Conservation (phyloP, 1,284 basidiomycete genomes). For the Naganishia sp. region DNA sequence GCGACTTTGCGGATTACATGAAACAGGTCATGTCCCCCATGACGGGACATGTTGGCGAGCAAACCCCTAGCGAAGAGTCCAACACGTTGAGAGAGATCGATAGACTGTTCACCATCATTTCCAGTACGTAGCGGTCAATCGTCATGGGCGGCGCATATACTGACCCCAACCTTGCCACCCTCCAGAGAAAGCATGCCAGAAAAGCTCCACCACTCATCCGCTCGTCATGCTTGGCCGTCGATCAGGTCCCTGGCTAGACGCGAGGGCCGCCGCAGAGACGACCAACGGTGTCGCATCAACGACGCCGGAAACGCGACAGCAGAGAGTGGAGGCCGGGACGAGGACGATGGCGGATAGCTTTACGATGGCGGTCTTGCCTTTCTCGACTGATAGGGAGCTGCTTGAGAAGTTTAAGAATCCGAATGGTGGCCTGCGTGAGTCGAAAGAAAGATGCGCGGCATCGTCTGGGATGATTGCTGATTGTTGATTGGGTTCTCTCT, state of each 20-base stretch:
- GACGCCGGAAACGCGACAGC: slow-evolving; percentile 33
- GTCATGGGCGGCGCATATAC: not conserved
- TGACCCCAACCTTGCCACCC: not conserved
- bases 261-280: slow-evolving; percentile 35
- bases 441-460: not conserved
- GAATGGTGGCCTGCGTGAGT: slow-evolving; percentile 51
- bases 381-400: slow-evolving; percentile 45
- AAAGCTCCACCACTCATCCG: slow-evolving; percentile 43
- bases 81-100: slow-evolving; percentile 49
- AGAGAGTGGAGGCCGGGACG: slow-evolving; percentile 40
- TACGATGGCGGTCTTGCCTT: slow-evolving; percentile 50
- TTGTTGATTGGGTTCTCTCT: not conserved
- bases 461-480: not conserved
- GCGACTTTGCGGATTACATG: slow-evolving; percentile 20
- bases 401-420: slow-evolving; percentile 52
- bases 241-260: slow-evolving; percentile 44
- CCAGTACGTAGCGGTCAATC: slow-evolving; percentile 39
- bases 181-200: slow-evolving; percentile 16
- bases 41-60: slow-evolving; percentile 16
- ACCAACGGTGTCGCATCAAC: slow-evolving; percentile 12
- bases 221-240: slow-evolving; percentile 48
- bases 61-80: slow-evolving; percentile 23
- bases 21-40: slow-evolving; percentile 26
- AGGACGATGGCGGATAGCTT: slow-evolving; percentile 52
- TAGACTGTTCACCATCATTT: slow-evolving; percentile 47